Conservation (phyloP, 148 eudicot genomes). For the Amaranthus palmeri region DNA sequence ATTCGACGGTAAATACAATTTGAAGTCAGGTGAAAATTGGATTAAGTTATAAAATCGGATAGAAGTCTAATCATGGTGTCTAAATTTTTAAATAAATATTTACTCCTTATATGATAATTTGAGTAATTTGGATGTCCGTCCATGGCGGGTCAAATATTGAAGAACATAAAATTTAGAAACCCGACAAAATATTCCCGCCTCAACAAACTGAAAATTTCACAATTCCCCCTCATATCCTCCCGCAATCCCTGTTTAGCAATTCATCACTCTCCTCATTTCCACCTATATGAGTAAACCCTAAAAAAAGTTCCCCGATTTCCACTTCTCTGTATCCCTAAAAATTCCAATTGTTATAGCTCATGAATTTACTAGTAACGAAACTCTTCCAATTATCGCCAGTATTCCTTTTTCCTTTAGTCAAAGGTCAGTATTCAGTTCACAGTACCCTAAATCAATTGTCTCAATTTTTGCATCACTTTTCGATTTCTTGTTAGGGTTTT, state of each 20-base stretch:
- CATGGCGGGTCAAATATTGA: neutral
- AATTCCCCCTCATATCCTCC: neutral
- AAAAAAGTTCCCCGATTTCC: neutral
- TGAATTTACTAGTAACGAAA: neutral
- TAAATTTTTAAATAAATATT: too few relatives aligned
- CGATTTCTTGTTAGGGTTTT: constrained; percentile 14
- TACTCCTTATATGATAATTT: too few relatives aligned
- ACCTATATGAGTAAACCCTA: neutral
- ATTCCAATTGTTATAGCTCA: neutral
- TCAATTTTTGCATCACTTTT: neutral
- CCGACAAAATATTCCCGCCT: constrained; percentile 16
- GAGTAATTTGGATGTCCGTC: too few relatives aligned
- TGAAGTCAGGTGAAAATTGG: too few relatives aligned
- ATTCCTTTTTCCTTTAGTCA: neutral
- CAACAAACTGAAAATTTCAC: constrained; percentile 2
- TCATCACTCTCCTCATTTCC: neutral
- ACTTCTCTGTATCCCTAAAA: too few relatives aligned
- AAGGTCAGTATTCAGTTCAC: constrained; percentile 5
- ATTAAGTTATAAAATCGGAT: too few relatives aligned
- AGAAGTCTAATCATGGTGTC: too few relatives aligned
- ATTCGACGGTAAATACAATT: too few relatives aligned
- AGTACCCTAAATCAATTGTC: neutral
- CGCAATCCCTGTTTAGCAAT: neutral
- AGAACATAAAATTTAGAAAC: neutral
- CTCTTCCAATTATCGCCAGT: neutral